phyloP scores from a whole-genome alignment of 1,139 yeast species.

The Candida gigantensis region DNA sequence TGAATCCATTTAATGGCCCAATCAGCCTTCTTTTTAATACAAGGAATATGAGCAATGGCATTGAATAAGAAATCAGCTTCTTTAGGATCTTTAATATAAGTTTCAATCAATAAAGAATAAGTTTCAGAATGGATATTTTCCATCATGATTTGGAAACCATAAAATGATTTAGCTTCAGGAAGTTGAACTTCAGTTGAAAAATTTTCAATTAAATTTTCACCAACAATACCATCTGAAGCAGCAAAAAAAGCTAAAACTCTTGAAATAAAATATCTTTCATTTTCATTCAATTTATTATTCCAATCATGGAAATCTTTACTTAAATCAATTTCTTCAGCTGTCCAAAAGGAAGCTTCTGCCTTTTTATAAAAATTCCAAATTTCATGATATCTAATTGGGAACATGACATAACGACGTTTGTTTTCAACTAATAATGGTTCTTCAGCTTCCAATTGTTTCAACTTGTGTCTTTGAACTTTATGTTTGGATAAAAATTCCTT shows the following conservation, averaged over 20 bases:
- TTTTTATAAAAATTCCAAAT: slow-evolving; percentile 99
- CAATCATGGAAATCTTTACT: slow-evolving; percentile 90
- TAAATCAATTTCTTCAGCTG: slow-evolving; percentile 97
- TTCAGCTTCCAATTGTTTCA: slow-evolving; percentile 76
- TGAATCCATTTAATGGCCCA: slow-evolving; percentile 98
- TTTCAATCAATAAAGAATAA: slow-evolving; percentile 88
- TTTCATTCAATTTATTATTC: slow-evolving; percentile 80
- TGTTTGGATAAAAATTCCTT: slow-evolving; percentile 57
- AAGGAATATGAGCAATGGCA: slow-evolving; percentile 92
- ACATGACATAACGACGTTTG: slow-evolving; percentile 85
- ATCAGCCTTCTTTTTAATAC: slow-evolving; percentile 93
- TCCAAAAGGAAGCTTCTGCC: slow-evolving; percentile 99
- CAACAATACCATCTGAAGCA: slow-evolving; percentile 97
- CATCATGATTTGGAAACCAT: slow-evolving; percentile 99
- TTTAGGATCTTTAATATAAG: slow-evolving; percentile 92
- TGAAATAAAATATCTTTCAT: slow-evolving; percentile 87
- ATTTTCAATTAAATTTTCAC: slow-evolving; percentile 94
- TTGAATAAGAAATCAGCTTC: slow-evolving; percentile 87
- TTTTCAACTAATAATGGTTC: slow-evolving; percentile 91
- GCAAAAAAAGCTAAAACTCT: slow-evolving; percentile 97
- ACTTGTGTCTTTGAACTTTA: slow-evolving; percentile 66
- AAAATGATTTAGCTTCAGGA: slow-evolving; percentile 98
- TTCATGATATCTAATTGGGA: slow-evolving; percentile 97
- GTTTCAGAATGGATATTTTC: slow-evolving; percentile 98
- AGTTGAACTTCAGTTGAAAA: slow-evolving; percentile 96